Evolutionary conservation across 106 monocot genomes (phyloP).

Genomic region (Dendrobium officinale): DNA sequence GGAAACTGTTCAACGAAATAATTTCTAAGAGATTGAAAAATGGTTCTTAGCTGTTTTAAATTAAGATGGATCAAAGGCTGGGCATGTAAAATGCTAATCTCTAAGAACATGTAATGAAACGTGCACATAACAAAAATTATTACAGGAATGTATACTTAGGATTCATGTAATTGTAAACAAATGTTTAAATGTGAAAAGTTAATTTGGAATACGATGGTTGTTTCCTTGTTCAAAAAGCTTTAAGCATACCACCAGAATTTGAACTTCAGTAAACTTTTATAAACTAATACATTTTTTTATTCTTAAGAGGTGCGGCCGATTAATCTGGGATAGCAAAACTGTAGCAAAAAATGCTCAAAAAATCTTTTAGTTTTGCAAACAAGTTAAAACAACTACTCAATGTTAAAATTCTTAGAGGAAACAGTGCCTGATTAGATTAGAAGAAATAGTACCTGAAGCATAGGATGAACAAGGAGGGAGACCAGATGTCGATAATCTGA

Average conservation of each 20-base stretch:
- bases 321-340: too few relatives aligned
- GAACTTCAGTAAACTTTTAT: too few relatives aligned
- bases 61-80: neutral
- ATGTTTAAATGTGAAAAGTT: too few relatives aligned
- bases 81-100: neutral
- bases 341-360: too few relatives aligned
- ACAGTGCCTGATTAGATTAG: too few relatives aligned
- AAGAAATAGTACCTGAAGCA: slow-evolving; percentile 67
- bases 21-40: neutral
- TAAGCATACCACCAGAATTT: too few relatives aligned
- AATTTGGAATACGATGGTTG: too few relatives aligned
- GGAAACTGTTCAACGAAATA: neutral
- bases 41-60: neutral
- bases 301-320: too few relatives aligned
- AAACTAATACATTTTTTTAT: too few relatives aligned
- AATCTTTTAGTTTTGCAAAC: too few relatives aligned
- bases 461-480: slow-evolving; percentile 87
- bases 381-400: neutral
- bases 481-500: slow-evolving; percentile 82
- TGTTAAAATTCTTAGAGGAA: neutral
- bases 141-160: neutral
- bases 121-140: neutral
- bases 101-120: neutral
- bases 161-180: neutral
- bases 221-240: too few relatives aligned